Percentiles rank a stretch among this genome's conserved stretches.
Evolutionary conservation across 306 rosid genomes (phyloP).

Genomic region (Cicer cuneatum): DNA sequence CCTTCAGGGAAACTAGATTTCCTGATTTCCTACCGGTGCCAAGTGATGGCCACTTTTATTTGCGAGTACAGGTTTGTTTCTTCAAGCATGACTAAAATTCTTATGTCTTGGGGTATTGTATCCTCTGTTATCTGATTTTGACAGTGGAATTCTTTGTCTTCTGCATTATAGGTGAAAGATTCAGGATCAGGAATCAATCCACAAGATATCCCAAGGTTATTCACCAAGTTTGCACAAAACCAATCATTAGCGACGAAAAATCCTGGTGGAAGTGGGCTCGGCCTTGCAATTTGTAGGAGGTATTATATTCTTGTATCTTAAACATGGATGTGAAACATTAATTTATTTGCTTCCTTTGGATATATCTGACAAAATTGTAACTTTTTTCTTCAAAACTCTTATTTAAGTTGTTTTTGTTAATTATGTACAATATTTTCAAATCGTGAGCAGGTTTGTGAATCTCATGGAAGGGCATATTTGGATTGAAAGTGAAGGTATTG

Average conservation of each 20-base stretch:
- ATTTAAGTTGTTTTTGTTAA: conserved; percentile 23
- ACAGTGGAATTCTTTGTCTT: conserved; percentile 13
- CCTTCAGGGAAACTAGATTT: conserved; percentile 72
- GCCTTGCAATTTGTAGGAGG: conserved; percentile 95
- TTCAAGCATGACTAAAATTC: conserved; percentile 39
- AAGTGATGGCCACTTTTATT: conserved; percentile 82
- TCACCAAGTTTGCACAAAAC: conserved; percentile 84
- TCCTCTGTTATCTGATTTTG: conserved; percentile 25
- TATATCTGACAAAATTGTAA: conserved; percentile 26
- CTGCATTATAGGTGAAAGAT: conserved; percentile 75
- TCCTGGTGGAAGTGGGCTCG: conserved; percentile 83
- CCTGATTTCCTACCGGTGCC: conserved; percentile 71
- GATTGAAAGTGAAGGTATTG: conserved; percentile 95
- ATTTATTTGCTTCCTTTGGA: conserved; percentile 13
- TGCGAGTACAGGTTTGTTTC: conserved; percentile 84
- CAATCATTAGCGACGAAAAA: conserved; percentile 71
- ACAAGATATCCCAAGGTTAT: conserved; percentile 82
- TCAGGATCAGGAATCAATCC: conserved; percentile 85
- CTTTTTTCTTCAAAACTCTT: background rate
- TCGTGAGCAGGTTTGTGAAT: conserved; percentile 84
- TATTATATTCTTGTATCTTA: conserved; percentile 46
- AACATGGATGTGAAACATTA: conserved; percentile 28
- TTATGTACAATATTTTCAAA: conserved; percentile 14
- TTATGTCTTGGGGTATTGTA: conserved; percentile 34
- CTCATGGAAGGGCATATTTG: conserved; percentile 97